Conservation (phyloP, 2,329 filamentous ascomycete genomes). For the Exophiala sideris region DNA sequence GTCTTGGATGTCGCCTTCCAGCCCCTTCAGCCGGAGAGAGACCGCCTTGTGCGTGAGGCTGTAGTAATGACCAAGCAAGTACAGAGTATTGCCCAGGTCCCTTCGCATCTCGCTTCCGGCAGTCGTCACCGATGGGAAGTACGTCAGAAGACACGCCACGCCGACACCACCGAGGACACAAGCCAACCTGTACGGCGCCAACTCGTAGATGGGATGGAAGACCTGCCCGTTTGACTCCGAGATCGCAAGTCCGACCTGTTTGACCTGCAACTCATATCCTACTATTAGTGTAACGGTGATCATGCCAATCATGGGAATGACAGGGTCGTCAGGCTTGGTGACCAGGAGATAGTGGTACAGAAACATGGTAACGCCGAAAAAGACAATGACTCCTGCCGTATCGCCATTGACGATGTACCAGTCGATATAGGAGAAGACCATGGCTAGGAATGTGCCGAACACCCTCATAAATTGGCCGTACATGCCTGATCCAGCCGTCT, state of each 20-base stretch:
- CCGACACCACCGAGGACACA: constrained; percentile 64
- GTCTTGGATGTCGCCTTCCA: constrained; percentile 12
- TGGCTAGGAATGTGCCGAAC: constrained; percentile 63
- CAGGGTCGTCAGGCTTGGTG: constrained; percentile 63
- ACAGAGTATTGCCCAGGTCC: constrained; percentile 66
- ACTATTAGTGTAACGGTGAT: constrained; percentile 62
- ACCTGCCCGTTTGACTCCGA: constrained; percentile 63
- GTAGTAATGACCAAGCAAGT: constrained; percentile 72
- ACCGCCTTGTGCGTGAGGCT: constrained; percentile 68
- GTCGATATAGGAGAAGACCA: constrained; percentile 61
- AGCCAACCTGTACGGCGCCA: constrained; percentile 69
- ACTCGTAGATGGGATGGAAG: constrained; percentile 65
- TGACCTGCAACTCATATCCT: constrained; percentile 71
- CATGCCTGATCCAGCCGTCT: constrained; percentile 65
- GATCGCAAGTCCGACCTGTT: constrained; percentile 58
- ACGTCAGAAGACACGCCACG: constrained; percentile 73
- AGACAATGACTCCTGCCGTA: constrained; percentile 62
- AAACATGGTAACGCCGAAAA: constrained; percentile 34
- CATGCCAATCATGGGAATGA: constrained; percentile 59
- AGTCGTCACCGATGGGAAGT: constrained; percentile 70
- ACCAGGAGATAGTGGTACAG: constrained; percentile 62
- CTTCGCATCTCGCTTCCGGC: constrained; percentile 67
- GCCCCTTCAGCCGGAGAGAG: constrained; percentile 53
- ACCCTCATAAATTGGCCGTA: constrained; percentile 69
- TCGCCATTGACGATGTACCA: constrained; percentile 72